A percentile compares a stretch with the other conserved stretches of the same genome.
These are phyloP conservation scores for Fonsecaea erecta DNA, from an alignment of 2,329 filamentous ascomycete species.

Conservation along the genomic window DNA sequence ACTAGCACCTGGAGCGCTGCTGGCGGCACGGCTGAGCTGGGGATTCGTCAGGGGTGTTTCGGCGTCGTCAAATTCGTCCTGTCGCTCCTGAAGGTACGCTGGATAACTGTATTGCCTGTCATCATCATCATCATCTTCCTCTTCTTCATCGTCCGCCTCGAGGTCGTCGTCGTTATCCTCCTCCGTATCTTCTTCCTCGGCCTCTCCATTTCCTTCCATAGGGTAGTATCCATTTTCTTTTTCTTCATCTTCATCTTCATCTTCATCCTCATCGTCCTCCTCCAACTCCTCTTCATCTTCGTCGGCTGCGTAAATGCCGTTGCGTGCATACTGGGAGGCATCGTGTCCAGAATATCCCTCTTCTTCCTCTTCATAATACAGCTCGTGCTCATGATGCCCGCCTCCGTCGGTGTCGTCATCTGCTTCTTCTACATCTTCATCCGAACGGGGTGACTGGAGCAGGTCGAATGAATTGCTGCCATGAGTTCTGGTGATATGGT, in stretches of 20 bases:
- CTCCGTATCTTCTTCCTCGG: constrained; percentile 1
- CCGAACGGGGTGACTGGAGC: constrained; percentile 14
- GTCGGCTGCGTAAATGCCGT: constrained; percentile 10
- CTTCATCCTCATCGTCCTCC: constrained; percentile 7
- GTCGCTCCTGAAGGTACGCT: background rate
- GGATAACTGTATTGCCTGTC: constrained; percentile 13
- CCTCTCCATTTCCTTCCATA: background rate
- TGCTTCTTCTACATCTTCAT: constrained; percentile 20
- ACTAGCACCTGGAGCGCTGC: constrained; percentile 32
- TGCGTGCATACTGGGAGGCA: background rate
- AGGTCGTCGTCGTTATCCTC: background rate
- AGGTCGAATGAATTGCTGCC: constrained; percentile 15
- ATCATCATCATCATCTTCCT: constrained; percentile 11
- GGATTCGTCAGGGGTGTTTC: constrained; percentile 29
- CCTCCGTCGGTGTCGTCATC: constrained; percentile 18
- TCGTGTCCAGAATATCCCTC: background rate
- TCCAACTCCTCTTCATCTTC: constrained; percentile 23
- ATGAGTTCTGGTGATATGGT: background rate
- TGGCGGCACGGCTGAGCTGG: constrained; percentile 28
- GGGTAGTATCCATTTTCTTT: background rate
- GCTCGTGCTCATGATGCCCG: constrained; percentile 19
- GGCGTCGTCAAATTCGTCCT: constrained; percentile 22
- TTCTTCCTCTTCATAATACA: constrained; percentile 23
- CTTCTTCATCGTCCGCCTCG: background rate
- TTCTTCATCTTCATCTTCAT: constrained; percentile 8